Base-by-base conservation (phyloP, 2,329 filamentous ascomycete genomes). In the Arthrinium puccinioides region DNA sequence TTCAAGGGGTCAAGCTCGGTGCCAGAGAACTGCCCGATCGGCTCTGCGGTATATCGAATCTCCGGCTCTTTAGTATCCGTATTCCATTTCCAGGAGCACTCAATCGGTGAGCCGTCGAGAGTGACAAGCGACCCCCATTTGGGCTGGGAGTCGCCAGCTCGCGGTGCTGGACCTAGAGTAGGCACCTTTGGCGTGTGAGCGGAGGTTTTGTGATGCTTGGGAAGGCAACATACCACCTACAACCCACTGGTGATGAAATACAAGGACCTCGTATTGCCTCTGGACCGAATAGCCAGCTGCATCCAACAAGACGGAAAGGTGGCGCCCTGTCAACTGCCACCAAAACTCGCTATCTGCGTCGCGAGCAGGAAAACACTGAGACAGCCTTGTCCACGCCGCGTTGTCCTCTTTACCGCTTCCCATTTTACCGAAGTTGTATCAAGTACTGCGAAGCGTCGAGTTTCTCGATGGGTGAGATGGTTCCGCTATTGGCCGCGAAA, bases 1-100 rank as follows among this genome's bases (percentile, higher is more conserved):
- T 53, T 53, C n/a, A 52, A 21, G 4, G 49, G 50, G 36, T 51
- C 50, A 6, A 43, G 16, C 14, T 32, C 16, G 5, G 40, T 42
- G 9, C 47, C 49, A 2, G 47, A 27, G 19, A 35, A 36, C 18
- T 28, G 21, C n/a, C 41, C 41, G 21, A 53, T 43, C 6, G 44
- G 28, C 36, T 53, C 50, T 14, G 45, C 36, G 4, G 24, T 21
- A 27, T 41, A 45, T 2, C 43, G 37, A 15, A 45, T 29, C 10
- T 38, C 40, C 5, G 43, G 40, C n/a, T 32, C 37, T 7, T 14
- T 20, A 4, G 7, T 33, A 4, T 29, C 6, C 13, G 37, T 42
- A 30, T 42, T 42, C 40, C 42, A 44, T 32, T 43, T 44, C 42
- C 42, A 44, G 9, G 42, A 44, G 15, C 36, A 44, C 32, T 44